Evolutionary conservation across 352 stramenopile genomes (phyloP).

Genomic region (Vaucheria bursata): DNA sequence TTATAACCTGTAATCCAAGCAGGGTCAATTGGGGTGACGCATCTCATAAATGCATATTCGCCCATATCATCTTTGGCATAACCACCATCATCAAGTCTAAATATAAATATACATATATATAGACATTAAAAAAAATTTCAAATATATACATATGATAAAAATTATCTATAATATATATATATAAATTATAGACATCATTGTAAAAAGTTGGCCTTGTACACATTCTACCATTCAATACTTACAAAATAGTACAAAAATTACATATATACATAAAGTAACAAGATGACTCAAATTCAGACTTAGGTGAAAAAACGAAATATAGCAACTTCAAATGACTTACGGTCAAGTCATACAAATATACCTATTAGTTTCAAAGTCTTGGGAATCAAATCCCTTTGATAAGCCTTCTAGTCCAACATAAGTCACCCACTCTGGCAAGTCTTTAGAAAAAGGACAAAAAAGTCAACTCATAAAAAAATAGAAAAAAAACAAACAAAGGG

Average conservation of each 20-base stretch:
- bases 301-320: too few relatives aligned
- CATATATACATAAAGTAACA: too few relatives aligned
- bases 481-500: too few relatives aligned
- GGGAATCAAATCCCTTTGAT: background rate
- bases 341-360: too few relatives aligned
- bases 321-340: too few relatives aligned
- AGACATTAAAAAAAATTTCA: background rate
- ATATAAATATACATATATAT: background rate
- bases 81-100: constrained; percentile 1
- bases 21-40: constrained; percentile 41
- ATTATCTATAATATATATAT: background rate
- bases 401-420: constrained; percentile 13
- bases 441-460: background rate
- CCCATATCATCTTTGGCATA: constrained; percentile 8
- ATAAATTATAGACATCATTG: background rate
- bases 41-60: constrained; percentile 39
- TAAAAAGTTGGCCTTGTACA: background rate
- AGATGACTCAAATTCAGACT: too few relatives aligned
- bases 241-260: too few relatives aligned
- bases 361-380: constrained; percentile 12
- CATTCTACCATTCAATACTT: background rate
- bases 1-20: constrained; percentile 29
- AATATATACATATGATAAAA: background rate
- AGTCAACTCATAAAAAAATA: background rate
- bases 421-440: constrained; percentile 41